Evolutionary conservation across 495 filamentous ascomycete genomes (phyloP).

Genomic region (Monascus purpureus): DNA sequence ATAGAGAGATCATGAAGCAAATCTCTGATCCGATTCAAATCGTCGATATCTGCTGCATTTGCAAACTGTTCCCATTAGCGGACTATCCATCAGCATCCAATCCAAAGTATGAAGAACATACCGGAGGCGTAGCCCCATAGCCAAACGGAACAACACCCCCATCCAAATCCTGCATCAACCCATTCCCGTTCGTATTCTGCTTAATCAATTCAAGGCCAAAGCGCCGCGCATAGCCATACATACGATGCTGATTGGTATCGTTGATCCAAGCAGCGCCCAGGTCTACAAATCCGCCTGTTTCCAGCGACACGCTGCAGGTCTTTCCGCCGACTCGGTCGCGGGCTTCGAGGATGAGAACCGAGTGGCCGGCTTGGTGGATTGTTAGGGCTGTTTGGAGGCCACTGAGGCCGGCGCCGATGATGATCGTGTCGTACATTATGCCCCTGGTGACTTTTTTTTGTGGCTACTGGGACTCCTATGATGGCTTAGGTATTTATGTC

Average conservation of each 20-base stretch:
- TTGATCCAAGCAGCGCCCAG: constrained; percentile 42
- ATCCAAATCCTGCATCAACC: constrained; percentile 17
- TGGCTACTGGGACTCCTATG: too few species aligned
- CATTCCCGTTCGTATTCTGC: constrained; percentile 26
- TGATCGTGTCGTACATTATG: constrained; percentile 31
- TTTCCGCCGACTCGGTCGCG: constrained; percentile 39
- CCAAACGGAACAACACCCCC: constrained; percentile 10
- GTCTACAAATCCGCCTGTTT: constrained; percentile 21
- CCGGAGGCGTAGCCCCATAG: constrained; percentile 18
- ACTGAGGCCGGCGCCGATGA: constrained; percentile 38
- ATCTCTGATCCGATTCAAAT: not conserved
- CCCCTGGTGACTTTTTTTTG: too few species aligned
- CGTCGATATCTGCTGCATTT: too few species aligned
- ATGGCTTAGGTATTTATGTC: too few species aligned
- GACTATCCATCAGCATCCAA: too few species aligned
- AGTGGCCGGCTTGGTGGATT: constrained; percentile 24
- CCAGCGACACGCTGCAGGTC: constrained; percentile 14
- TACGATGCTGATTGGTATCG: constrained; percentile 29
- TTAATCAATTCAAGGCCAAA: constrained; percentile 26
- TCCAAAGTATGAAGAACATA: constrained; percentile 11
- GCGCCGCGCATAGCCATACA: constrained; percentile 18
- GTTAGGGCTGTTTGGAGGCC: constrained; percentile 33
- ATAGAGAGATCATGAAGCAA: too few species aligned
- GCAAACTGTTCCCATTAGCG: too few species aligned
- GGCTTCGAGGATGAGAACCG: constrained; percentile 32